Conservation (phyloP, 2,329 filamentous ascomycete genomes). For the Tolypocladium ophioglossoides region DNA sequence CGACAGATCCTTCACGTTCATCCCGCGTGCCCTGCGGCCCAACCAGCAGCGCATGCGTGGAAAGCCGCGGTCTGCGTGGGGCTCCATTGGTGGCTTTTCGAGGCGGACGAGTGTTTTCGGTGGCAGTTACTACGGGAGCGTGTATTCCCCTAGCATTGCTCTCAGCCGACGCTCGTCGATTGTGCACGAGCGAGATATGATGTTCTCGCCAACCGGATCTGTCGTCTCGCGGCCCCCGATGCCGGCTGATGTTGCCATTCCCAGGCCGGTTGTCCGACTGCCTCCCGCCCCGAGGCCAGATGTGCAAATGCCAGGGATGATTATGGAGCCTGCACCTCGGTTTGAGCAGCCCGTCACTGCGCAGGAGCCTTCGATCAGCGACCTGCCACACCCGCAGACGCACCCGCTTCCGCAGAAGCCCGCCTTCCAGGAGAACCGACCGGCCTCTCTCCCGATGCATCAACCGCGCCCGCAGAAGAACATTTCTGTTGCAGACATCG, state of each 20-base stretch:
- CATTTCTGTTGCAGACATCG: constrained; percentile 86
- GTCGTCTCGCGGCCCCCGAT: constrained; percentile 59
- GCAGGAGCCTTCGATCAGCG: constrained; percentile 32
- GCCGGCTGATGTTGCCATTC: constrained; percentile 43
- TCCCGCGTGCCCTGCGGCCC: constrained; percentile 82
- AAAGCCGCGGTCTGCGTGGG: constrained; percentile 62
- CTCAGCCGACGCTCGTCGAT: constrained; percentile 83
- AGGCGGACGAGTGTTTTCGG: constrained; percentile 77
- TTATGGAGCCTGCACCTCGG: constrained; percentile 8
- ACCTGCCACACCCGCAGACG: constrained; percentile 45
- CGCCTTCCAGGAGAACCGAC: constrained; percentile 43
- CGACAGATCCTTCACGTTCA: constrained; percentile 95
- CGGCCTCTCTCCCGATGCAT: constrained; percentile 61
- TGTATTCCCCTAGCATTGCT: constrained; percentile 78
- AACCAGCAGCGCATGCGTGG: constrained; percentile 72
- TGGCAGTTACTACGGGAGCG: constrained; percentile 59
- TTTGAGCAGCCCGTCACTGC: constrained; percentile 6
- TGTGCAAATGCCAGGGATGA: constrained; percentile 10
- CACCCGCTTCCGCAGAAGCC: constrained; percentile 50
- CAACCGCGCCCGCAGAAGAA: constrained; percentile 92
- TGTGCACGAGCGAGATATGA: constrained; percentile 53
- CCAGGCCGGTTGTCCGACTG: constrained; percentile 70
- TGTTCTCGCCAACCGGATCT: constrained; percentile 74
- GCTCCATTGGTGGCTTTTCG: constrained; percentile 55
- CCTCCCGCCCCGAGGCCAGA: constrained; percentile 47